A percentile compares a stretch with the other conserved stretches of the same genome.
phyloP scores from a whole-genome alignment of 108 stramenopile genomes.

The Fistulifera pelliculosa region DNA sequence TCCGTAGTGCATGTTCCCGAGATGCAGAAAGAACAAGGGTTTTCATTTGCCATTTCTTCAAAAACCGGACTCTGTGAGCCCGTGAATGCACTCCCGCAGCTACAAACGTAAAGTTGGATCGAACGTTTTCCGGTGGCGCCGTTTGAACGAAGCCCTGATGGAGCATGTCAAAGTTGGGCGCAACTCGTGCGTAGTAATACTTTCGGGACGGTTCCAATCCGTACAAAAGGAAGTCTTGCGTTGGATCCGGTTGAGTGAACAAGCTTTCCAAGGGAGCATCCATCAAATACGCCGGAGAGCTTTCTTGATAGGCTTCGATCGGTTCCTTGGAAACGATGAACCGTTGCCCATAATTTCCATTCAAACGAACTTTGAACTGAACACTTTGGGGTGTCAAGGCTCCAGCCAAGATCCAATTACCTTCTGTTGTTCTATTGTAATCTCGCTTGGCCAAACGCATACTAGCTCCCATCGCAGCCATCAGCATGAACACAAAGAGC shows the following conservation, averaged over 20 bases:
- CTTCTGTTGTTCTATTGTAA: slow-evolving; percentile 24
- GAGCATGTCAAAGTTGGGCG: slow-evolving; percentile 17
- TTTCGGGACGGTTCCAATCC: slow-evolving; percentile 11
- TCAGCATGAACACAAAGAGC: no score
- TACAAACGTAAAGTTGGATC: slow-evolving; percentile 41
- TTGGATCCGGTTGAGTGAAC: slow-evolving; percentile 6
- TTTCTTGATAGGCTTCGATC: slow-evolving; percentile 18
- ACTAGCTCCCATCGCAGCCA: no score
- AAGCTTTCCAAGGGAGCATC: slow-evolving; percentile 14
- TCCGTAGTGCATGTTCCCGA: slow-evolving; percentile 52
- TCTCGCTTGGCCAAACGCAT: slow-evolving; percentile 12
- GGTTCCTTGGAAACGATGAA: slow-evolving; percentile 21
- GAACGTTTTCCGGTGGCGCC: slow-evolving; percentile 14
- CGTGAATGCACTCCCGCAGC: slow-evolving; percentile 37
- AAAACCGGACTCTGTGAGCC: slow-evolving; percentile 24
- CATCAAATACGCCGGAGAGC: slow-evolving; percentile 19
- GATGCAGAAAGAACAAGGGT: slow-evolving; percentile 30
- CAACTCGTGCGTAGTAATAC: slow-evolving; percentile 30
- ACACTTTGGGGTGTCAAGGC: slow-evolving; percentile 36
- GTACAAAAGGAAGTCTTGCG: slow-evolving; percentile 17
- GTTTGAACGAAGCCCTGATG: slow-evolving; percentile 26
- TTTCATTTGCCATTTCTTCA: slow-evolving; percentile 19
- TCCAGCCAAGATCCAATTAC: slow-evolving; percentile 37
- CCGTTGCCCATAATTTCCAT: slow-evolving; percentile 19
- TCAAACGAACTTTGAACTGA: slow-evolving; percentile 32